A percentile compares a stretch with the other conserved stretches of the same genome.
Conservation (phyloP, 768 basidiomycete species). For the Hygrophoropsis aurantiaca region DNA sequence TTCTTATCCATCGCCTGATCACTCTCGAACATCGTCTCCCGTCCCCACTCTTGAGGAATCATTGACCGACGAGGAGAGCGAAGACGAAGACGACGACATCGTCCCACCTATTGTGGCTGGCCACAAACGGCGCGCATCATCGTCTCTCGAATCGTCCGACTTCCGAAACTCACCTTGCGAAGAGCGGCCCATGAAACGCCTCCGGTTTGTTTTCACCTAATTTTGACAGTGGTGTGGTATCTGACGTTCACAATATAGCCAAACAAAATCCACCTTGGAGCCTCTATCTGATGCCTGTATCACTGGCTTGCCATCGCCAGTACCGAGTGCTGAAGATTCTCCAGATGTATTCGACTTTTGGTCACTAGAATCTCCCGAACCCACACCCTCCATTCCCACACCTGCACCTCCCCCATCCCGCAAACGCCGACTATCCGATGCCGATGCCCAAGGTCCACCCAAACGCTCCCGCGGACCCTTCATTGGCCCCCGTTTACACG, state of each 20-base stretch:
- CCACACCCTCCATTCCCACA: background rate
- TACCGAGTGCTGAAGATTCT: background rate
- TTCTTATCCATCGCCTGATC: slow-evolving; percentile 17
- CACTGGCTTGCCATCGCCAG: slow-evolving; percentile 1
- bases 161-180: background rate
- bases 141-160: background rate
- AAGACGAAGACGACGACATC: slow-evolving; percentile 11
- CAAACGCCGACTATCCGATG: slow-evolving; percentile 40
- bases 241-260: background rate
- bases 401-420: slow-evolving; percentile 9
- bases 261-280: no score
- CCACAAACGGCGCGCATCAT: slow-evolving; percentile 16
- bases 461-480: slow-evolving; percentile 29
- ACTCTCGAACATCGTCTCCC: slow-evolving; percentile 7
- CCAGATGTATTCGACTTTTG: background rate
- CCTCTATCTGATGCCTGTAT: no score
- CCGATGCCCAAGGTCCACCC: slow-evolving; percentile 12
- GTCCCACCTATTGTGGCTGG: slow-evolving; percentile 14
- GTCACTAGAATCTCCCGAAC: background rate
- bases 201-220: slow-evolving; percentile 10
- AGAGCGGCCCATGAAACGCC: slow-evolving; percentile 18
- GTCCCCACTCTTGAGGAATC: slow-evolving; percentile 7
- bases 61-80: slow-evolving; percentile 9
- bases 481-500: slow-evolving; percentile 16
- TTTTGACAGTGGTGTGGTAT: background rate